Evolutionary conservation across 1,284 basidiomycete genomes (phyloP).

Genomic region (Ceratobasidium sp.): DNA sequence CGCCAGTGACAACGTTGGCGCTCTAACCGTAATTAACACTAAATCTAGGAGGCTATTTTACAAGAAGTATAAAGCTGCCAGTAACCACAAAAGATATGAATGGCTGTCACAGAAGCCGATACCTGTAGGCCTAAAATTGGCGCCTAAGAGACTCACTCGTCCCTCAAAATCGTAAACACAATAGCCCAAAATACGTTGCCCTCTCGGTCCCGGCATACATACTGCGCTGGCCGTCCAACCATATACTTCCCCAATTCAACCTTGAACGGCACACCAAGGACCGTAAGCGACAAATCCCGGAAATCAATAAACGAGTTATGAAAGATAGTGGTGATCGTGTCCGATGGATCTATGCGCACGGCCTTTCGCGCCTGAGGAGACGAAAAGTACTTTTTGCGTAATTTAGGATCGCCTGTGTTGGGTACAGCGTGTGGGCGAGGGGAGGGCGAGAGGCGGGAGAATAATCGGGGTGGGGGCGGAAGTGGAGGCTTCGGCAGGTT

Average conservation of each 20-base stretch:
- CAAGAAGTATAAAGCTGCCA: background rate
- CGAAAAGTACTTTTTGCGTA: conserved; percentile 31
- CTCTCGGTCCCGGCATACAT: conserved; percentile 36
- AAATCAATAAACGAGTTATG: conserved; percentile 45
- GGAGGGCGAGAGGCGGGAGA: conserved; percentile 18
- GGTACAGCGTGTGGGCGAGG: background rate
- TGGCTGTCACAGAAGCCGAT: background rate
- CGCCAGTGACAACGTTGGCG: background rate
- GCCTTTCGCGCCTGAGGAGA: conserved; percentile 1
- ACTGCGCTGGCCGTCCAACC: conserved; percentile 41
- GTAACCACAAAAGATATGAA: no score
- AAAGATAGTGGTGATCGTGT: conserved; percentile 37
- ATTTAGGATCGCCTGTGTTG: background rate
- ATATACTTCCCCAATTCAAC: conserved; percentile 38
- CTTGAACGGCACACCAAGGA: conserved; percentile 35
- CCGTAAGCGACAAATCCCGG: conserved; percentile 24
- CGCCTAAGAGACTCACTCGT: background rate
- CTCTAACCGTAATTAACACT: background rate
- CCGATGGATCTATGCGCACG: conserved; percentile 25
- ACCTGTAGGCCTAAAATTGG: background rate
- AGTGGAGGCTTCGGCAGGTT: background rate
- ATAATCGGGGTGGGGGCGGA: background rate
- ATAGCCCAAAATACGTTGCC: conserved; percentile 40
- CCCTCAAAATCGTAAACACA: conserved; percentile 43
- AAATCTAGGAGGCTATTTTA: background rate